A percentile compares a stretch with the other conserved stretches of the same genome.
Conservation (phyloP, 257 asterid species). For the Salvia splendens region DNA sequence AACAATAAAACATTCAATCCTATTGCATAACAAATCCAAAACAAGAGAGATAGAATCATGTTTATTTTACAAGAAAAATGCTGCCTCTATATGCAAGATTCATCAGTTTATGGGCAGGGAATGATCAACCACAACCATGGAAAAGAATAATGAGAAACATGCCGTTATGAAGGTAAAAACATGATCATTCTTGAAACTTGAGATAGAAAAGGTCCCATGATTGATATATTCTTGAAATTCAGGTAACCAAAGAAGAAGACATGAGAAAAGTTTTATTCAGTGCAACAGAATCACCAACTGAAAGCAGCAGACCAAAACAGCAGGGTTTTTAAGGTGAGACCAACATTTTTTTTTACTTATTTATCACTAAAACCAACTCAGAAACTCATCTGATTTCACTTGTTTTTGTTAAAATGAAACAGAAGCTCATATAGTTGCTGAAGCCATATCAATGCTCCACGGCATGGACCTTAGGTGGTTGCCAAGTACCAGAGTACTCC, state of each 20-base stretch:
- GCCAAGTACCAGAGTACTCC: conserved; percentile 80
- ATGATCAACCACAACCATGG: conserved; percentile 35
- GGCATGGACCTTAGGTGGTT: conserved; percentile 90
- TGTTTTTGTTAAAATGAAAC: conserved; percentile 26
- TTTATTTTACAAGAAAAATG: conserved; percentile 24
- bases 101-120: conserved; percentile 37
- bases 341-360: not conserved
- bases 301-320: conserved; percentile 71
- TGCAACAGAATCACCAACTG: conserved; percentile 44
- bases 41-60: conserved; percentile 22
- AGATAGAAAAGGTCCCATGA: not conserved
- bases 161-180: conserved; percentile 39
- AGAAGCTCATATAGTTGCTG: conserved; percentile 89
- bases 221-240: conserved; percentile 25
- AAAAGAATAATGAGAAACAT: conserved; percentile 34
- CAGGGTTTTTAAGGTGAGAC: conserved; percentile 79
- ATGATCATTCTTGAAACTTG: conserved; percentile 4
- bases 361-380: not conserved
- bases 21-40: no score
- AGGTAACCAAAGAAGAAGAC: conserved; percentile 55
- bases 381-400: conserved; percentile 2
- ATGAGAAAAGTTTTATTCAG: conserved; percentile 43
- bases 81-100: not conserved
- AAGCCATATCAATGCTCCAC: conserved; percentile 82
- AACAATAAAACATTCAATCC: conserved; percentile 9